Base-by-base conservation (phyloP, 108 stramenopile genomes). In the Cyclotella kingstonii region DNA sequence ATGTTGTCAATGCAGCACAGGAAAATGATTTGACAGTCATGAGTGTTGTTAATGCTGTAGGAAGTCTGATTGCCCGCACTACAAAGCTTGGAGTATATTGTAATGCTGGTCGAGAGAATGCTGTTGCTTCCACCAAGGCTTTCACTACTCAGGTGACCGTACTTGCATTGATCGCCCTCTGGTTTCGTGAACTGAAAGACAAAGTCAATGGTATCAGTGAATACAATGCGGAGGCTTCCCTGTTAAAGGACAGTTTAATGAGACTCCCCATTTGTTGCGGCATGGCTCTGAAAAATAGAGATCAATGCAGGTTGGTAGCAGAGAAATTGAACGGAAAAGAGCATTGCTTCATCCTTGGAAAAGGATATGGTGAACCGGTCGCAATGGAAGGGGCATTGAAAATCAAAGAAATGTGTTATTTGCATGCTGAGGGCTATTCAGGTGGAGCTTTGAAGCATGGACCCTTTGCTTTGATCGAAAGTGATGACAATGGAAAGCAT, bases 111-210 rank as follows among this genome's bases (percentile, higher is more conserved):
- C 85, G 97, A 25, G 98, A 99, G 72, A 96, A 96, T 61, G 97
- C 97, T 5, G 98, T 99, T 17, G 98, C 98, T 3, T 94, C 91
- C 59, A 99, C 98, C 39, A 99, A 99, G 84, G 97, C 98, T 1
- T 99, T 98, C 69, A 97, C 97, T 0, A 97, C 96, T n/a, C 98
- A 99, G 80, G 97, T 99, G 6, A 97, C 97, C 44, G 97, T 97
- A 25, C 60, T 99, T 49, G 84, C 93, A 25, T 79, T 98, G 74
- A 71, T 99, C 62, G 93, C 98, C 0, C 71, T 96, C 29, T 96
- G 94, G 95, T 98, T 98, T 73, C 67, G 90, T 27, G 86, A 97
- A 77, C 62, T 78, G 30, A 73, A 72, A 38, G 92, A 91, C 57
- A 63, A 42, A 5, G 51, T 86, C 12, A 73, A 77, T 25, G 96